Conservation (phyloP, 148 eudicot genomes). For the Talinum fruticosum region DNA sequence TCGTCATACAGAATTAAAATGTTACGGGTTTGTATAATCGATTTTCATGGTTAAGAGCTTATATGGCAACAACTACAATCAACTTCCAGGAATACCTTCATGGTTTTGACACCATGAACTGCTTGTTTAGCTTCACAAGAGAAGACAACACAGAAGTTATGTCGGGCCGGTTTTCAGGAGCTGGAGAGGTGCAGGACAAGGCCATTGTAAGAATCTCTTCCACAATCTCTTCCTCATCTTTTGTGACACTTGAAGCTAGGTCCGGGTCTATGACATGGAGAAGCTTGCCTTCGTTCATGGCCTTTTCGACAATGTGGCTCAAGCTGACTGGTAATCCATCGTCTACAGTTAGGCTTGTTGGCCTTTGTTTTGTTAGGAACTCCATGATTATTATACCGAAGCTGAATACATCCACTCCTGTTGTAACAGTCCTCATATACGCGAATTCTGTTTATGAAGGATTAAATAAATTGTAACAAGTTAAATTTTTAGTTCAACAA, state of each 20-base stretch:
- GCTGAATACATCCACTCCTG: slow-evolving; percentile 92
- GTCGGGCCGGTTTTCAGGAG: slow-evolving; percentile 66
- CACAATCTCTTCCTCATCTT: slow-evolving; percentile 40
- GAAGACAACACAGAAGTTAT: slow-evolving; percentile 51
- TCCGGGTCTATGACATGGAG: slow-evolving; percentile 50
- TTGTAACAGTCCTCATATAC: slow-evolving; percentile 74
- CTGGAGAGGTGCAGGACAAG: slow-evolving; percentile 57
- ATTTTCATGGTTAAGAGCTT: too few relatives aligned
- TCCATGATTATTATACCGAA: slow-evolving; percentile 81
- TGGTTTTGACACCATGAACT: not conserved
- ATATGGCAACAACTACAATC: not conserved
- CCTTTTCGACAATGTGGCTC: slow-evolving; percentile 52
- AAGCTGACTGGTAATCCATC: slow-evolving; percentile 58
- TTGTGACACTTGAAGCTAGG: slow-evolving; percentile 34
- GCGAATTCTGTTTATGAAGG: slow-evolving; percentile 59
- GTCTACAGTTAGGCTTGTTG: slow-evolving; percentile 55
- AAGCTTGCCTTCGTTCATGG: slow-evolving; percentile 34
- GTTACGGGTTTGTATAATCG: too few relatives aligned
- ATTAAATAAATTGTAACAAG: not conserved
- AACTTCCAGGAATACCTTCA: slow-evolving; percentile 1
- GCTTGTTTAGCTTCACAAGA: slow-evolving; percentile 47
- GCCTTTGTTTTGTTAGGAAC: slow-evolving; percentile 60
- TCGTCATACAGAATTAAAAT: too few relatives aligned
- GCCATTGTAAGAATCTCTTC: slow-evolving; percentile 62
- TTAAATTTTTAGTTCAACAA: too few relatives aligned